Conservation (phyloP, 352 stramenopile genomes). For the Phytophthora kernoviae region DNA sequence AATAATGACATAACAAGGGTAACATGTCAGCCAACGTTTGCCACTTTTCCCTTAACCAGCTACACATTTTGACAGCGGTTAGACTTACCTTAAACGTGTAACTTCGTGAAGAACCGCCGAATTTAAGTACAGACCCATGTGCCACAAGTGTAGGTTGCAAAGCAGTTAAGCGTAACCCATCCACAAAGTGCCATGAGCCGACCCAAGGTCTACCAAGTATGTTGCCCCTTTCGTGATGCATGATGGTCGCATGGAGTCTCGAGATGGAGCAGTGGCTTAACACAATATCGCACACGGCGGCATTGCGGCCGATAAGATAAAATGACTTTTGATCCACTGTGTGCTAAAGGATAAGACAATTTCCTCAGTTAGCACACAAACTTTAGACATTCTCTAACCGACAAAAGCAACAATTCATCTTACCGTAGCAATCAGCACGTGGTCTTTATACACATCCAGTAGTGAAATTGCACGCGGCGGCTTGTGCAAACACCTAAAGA, state of each 20-base stretch:
- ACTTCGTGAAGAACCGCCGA: slow-evolving; percentile 76
- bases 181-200: slow-evolving; percentile 78
- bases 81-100: slow-evolving; percentile 85
- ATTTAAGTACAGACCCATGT: slow-evolving; percentile 70
- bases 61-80: slow-evolving; percentile 3
- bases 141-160: slow-evolving; percentile 74
- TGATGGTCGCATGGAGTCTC: slow-evolving; percentile 68
- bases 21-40: no score
- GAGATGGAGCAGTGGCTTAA: slow-evolving; percentile 87
- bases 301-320: slow-evolving; percentile 81
- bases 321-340: slow-evolving; percentile 79
- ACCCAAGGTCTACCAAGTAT: slow-evolving; percentile 81
- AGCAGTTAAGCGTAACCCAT: slow-evolving; percentile 59
- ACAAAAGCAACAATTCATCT: background rate
- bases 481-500: slow-evolving; percentile 45
- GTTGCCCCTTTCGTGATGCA: slow-evolving; percentile 75
- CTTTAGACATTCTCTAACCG: slow-evolving; percentile 1
- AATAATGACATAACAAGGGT: slow-evolving; percentile 9
- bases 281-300: slow-evolving; percentile 78
- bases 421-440: slow-evolving; percentile 82
- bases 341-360: slow-evolving; percentile 39
- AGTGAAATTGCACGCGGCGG: slow-evolving; percentile 65
- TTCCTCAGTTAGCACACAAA: background rate
- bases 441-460: slow-evolving; percentile 83
- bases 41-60: no score